phyloP scores from a whole-genome alignment of 2,329 filamentous ascomycete genomes.

The Fonsecaea monophora region DNA sequence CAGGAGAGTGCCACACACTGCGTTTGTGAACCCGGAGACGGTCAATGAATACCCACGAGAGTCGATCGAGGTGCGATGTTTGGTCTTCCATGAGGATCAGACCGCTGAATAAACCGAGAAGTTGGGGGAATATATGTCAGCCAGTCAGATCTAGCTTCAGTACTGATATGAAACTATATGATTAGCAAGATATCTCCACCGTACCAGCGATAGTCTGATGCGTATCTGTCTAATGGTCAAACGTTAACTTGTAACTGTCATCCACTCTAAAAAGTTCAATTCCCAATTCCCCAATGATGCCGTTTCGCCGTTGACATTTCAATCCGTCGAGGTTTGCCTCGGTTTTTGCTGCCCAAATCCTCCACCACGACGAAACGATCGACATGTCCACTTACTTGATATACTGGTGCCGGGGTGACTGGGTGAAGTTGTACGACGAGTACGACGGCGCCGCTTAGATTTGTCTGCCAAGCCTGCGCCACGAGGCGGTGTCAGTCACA shows the following conservation, averaged over 20 bases:
- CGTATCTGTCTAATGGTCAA: not conserved
- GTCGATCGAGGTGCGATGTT: conserved; percentile 64
- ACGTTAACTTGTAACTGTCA: too few species aligned
- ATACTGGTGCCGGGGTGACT: too few species aligned
- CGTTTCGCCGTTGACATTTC: too few species aligned
- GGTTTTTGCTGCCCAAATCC: too few species aligned
- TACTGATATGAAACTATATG: not conserved
- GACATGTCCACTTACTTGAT: too few species aligned
- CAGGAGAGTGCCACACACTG: conserved; percentile 62
- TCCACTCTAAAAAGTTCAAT: too few species aligned
- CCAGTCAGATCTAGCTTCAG: not conserved
- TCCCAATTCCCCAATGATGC: too few species aligned
- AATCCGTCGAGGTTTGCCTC: too few species aligned
- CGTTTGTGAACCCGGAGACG: conserved; percentile 60
- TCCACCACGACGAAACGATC: too few species aligned
- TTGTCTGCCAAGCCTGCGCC: conserved; percentile 12
- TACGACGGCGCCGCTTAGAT: not conserved
- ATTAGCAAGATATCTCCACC: not conserved
- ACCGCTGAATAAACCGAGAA: conserved; percentile 30
- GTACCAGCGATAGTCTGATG: not conserved
- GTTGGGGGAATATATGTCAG: too few species aligned
- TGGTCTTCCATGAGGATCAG: conserved; percentile 41
- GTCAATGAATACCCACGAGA: conserved; percentile 52
- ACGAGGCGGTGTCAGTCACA: conserved; percentile 9
- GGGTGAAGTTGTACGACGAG: not conserved